Percentiles rank a stretch among this genome's conserved stretches.
phyloP scores from a whole-genome alignment of 371 early-diverging fungal genomes.

The Batkoa obscura region DNA sequence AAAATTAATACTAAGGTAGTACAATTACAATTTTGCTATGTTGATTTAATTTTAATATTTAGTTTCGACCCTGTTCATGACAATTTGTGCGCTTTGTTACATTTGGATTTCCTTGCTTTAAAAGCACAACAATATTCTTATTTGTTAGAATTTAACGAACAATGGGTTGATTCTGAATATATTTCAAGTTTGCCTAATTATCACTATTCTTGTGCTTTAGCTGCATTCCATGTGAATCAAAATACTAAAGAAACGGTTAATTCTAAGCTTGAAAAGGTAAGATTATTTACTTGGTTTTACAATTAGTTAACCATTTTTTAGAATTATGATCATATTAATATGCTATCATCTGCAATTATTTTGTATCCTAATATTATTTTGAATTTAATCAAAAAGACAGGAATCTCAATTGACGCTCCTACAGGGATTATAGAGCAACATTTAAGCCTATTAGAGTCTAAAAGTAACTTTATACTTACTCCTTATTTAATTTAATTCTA shows the following conservation, averaged over 20 bases:
- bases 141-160: background rate
- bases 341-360: background rate
- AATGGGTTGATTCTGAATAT: background rate
- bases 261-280: background rate
- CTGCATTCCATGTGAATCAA: background rate
- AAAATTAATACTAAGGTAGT: background rate
- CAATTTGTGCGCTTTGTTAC: background rate
- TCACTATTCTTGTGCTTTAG: background rate
- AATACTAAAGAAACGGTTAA: slow-evolving; percentile 4
- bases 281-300: background rate
- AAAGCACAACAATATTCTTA: background rate
- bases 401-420: background rate
- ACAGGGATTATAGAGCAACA: too few species aligned
- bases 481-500: too few species aligned
- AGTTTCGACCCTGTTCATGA: background rate
- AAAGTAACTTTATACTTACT: too few species aligned
- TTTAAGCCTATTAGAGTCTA: too few species aligned
- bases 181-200: background rate
- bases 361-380: background rate
- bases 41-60: background rate
- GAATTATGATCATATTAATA: background rate
- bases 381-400: background rate
- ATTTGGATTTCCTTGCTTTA: background rate
- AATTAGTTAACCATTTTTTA: slow-evolving; percentile 7
- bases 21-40: background rate